Conservation (phyloP, 2,329 filamentous ascomycete species). For the Atkinsonella hypoxylon region DNA sequence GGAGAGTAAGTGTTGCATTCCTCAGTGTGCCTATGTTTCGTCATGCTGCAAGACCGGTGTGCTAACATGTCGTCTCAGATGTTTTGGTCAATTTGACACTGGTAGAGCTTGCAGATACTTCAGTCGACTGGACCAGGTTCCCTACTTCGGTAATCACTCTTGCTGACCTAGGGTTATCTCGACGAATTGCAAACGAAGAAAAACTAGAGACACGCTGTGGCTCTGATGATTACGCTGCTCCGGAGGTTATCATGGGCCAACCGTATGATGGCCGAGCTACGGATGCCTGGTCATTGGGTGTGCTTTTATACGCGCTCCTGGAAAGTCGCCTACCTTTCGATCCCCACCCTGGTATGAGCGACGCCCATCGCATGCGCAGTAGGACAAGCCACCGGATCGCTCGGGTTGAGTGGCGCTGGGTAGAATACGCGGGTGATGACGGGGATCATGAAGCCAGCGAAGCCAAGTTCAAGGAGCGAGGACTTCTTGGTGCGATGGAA, state of each 20-base stretch:
- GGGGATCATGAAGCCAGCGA: slow-evolving; percentile 69
- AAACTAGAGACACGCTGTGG: slow-evolving; percentile 89
- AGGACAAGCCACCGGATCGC: slow-evolving; percentile 90
- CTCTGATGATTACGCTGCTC: slow-evolving; percentile 92
- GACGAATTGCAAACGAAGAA: slow-evolving; percentile 73
- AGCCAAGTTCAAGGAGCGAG: slow-evolving; percentile 48
- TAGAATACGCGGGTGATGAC: slow-evolving; percentile 69
- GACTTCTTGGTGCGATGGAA: slow-evolving; percentile 61
- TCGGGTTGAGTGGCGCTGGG: slow-evolving; percentile 90
- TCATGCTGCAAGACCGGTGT: neutral
- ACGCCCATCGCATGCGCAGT: slow-evolving; percentile 63
- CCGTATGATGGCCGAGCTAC: slow-evolving; percentile 85
- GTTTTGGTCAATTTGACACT: slow-evolving; percentile 78
- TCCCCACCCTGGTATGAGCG: slow-evolving; percentile 68
- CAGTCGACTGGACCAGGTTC: slow-evolving; percentile 60
- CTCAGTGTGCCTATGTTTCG: neutral
- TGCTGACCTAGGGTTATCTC: slow-evolving; percentile 82
- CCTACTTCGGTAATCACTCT: slow-evolving; percentile 77
- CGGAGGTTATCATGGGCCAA: slow-evolving; percentile 91
- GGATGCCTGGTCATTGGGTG: slow-evolving; percentile 91
- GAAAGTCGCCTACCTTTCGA: slow-evolving; percentile 93
- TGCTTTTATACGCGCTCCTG: slow-evolving; percentile 83
- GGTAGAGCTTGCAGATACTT: slow-evolving; percentile 49
- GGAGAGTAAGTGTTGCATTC: slow-evolving; percentile 52
- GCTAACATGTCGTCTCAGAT: slow-evolving; percentile 38